Base-by-base conservation (phyloP, 1,139 yeast species). In the Zygotorulaspora mrakii region DNA sequence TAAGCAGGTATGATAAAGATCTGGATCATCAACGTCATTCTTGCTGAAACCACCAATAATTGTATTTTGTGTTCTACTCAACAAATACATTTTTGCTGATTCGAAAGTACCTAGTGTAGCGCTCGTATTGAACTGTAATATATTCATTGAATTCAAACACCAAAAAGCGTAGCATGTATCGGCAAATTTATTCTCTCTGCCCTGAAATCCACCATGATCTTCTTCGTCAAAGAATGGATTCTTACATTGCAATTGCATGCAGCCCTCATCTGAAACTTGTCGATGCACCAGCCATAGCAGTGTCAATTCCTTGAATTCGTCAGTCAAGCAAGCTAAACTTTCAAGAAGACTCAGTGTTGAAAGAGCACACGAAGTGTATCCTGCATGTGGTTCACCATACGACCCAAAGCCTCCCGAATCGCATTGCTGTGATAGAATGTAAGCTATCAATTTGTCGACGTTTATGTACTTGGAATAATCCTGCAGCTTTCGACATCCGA, bases 141-240 rank as follows among this genome's bases (percentile, higher is more conserved):
- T 33, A 1, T 59, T 58, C 44, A 88, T 65, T 7, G 87, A 69
- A 1, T 77, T 94, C 7, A 79, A 61, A 35, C 79, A 76, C 98
- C 98, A 91, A 73, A 89, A 91, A 6, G 86, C 76, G 61, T 91
- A 91, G 65, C 98, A 91, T 0, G 96, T 84, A 61, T 91, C 98
- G 3, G 84, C 82, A 37, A 73, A 74, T 59, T 91, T 91, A 59
- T 88, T 87, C 17, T 77, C 78, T 36, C 98, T 69, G 0, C 98
- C 98, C 61, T 88, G 87, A 59, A 87, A 82, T 0, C 94, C 95
- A 1, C 96, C 96, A 47, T 69, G 70, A 44, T 62, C 71, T 2
- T 47, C 49, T 2, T 31, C 49, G 46, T 62, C 67, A 10, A 45
- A 50, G 30, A 43, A 55, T 9, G 57, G 56, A 39, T 58, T 57